A percentile compares a stretch with the other conserved stretches of the same genome.
Conservation (phyloP, 1,284 basidiomycete species). For the Austroboletus niveus region DNA sequence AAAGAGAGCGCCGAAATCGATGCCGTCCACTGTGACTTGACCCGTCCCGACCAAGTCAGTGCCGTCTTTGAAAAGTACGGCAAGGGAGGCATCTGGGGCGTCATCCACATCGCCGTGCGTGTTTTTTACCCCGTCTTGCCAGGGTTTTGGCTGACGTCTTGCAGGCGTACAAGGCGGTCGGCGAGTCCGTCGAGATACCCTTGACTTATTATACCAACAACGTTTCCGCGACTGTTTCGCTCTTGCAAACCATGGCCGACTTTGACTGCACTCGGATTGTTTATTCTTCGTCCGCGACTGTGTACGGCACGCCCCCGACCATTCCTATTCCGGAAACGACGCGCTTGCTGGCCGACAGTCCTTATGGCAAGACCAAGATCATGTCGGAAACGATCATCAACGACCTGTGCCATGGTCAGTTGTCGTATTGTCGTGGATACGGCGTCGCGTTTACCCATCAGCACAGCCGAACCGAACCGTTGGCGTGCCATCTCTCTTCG, state of each 20-base stretch:
- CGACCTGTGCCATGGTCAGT: constrained; percentile 80
- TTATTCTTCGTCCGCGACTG: constrained; percentile 98
- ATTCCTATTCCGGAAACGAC: constrained; percentile 97
- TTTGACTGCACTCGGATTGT: constrained; percentile 85
- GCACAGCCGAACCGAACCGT: constrained; percentile 60
- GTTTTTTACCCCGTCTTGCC: too few species aligned
- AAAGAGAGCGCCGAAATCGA: constrained; percentile 71
- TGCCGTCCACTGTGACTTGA: constrained; percentile 71
- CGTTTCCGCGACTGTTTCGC: constrained; percentile 79
- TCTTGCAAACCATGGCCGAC: constrained; percentile 84
- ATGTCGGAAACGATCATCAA: constrained; percentile 92
- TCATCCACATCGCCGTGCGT: constrained; percentile 90
- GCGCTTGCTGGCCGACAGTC: constrained; percentile 85
- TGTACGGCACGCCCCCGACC: constrained; percentile 90
- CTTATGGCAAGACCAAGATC: constrained; percentile 94
- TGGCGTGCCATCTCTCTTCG: constrained; percentile 86
- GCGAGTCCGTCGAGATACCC: constrained; percentile 95
- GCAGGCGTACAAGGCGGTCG: constrained; percentile 96
- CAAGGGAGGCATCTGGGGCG: constrained; percentile 95
- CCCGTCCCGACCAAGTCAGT: constrained; percentile 66
- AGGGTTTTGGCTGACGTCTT: neutral
- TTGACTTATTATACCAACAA: constrained; percentile 93
- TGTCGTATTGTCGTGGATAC: constrained; percentile 1
- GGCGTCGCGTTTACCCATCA: constrained; percentile 9
- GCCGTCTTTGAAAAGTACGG: constrained; percentile 81